A percentile compares a stretch with the other conserved stretches of the same genome.
Evolutionary conservation across 306 rosid species (phyloP).

Genomic region (Cucumis sativus): DNA sequence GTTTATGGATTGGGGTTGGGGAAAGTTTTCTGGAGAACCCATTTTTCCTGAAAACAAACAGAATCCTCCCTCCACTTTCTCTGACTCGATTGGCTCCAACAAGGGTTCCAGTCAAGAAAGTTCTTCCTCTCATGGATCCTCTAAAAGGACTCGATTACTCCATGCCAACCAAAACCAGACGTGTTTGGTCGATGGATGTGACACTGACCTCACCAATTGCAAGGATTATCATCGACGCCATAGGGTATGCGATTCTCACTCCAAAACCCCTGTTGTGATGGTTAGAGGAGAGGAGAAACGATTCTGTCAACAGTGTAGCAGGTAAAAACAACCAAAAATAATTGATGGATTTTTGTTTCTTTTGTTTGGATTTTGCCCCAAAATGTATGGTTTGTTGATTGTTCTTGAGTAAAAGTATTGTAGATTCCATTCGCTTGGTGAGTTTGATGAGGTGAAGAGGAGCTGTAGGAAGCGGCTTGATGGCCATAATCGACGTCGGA

Average conservation of each 20-base stretch:
- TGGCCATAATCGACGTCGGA: constrained; percentile 56
- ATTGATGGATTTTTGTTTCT: background rate
- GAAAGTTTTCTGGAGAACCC: constrained; percentile 48
- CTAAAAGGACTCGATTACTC: background rate
- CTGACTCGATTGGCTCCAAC: constrained; percentile 11
- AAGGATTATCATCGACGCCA: constrained; percentile 41
- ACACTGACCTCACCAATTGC: constrained; percentile 24
- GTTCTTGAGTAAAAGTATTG: background rate
- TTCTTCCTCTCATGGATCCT: background rate
- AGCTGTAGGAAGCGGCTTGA: constrained; percentile 62
- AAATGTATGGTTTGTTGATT: background rate
- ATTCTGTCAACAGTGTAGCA: constrained; percentile 53
- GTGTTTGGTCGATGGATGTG: constrained; percentile 33
- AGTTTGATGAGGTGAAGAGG: constrained; percentile 54
- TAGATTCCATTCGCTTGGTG: constrained; percentile 51
- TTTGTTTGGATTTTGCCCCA: background rate
- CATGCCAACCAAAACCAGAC: constrained; percentile 11
- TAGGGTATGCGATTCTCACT: constrained; percentile 36
- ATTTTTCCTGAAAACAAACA: constrained; percentile 23
- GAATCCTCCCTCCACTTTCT: background rate
- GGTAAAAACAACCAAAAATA: constrained; percentile 8
- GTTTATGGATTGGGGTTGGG: constrained; percentile 81
- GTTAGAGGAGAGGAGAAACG: constrained; percentile 28
- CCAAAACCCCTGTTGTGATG: constrained; percentile 27
- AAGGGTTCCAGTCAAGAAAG: constrained; percentile 1